These are phyloP conservation scores for Noccaea caerulescens DNA, from an alignment of 345 rosid genomes.

Conservation along the genomic window DNA sequence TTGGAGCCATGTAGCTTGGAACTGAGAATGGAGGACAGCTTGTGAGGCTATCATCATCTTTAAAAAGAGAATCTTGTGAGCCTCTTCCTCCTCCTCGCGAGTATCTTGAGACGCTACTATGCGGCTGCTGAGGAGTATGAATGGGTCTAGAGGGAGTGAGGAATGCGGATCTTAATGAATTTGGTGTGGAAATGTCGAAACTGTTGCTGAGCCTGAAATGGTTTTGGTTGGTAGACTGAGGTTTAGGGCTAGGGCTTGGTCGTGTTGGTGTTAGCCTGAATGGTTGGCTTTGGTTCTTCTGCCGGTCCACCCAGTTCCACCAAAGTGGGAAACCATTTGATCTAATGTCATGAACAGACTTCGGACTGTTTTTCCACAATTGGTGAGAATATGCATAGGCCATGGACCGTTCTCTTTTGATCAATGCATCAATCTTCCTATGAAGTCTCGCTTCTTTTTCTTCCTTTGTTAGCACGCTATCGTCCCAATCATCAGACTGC, in stretches of 20 bases:
- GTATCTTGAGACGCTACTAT: constrained; percentile 56
- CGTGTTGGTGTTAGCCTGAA: constrained; percentile 46
- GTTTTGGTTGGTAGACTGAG: constrained; percentile 51
- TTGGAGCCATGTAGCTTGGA: constrained; percentile 90
- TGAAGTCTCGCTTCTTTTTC: constrained; percentile 76
- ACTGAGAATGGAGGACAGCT: constrained; percentile 91
- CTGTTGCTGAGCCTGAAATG: constrained; percentile 51
- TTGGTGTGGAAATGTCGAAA: constrained; percentile 72
- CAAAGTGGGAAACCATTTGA: constrained; percentile 82
- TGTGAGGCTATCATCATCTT: constrained; percentile 92
- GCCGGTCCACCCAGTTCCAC: constrained; percentile 93
- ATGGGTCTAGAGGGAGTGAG: constrained; percentile 49
- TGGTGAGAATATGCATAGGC: constrained; percentile 89
- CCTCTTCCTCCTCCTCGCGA: constrained; percentile 64
- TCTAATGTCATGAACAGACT: constrained; percentile 60
- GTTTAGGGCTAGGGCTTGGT: constrained; percentile 55
- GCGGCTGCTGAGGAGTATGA: constrained; percentile 54
- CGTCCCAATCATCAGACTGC: constrained; percentile 90
- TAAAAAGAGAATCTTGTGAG: constrained; percentile 62
- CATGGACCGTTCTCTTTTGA: constrained; percentile 90
- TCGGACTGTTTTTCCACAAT: constrained; percentile 68
- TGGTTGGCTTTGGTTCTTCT: constrained; percentile 52
- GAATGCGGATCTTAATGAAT: constrained; percentile 70
- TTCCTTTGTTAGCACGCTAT: constrained; percentile 76
- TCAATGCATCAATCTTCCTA: constrained; percentile 75